These are phyloP conservation scores for Sugiyamaella mastotermitis DNA, from an alignment of 805 yeast genomes.

Conservation along the genomic window DNA sequence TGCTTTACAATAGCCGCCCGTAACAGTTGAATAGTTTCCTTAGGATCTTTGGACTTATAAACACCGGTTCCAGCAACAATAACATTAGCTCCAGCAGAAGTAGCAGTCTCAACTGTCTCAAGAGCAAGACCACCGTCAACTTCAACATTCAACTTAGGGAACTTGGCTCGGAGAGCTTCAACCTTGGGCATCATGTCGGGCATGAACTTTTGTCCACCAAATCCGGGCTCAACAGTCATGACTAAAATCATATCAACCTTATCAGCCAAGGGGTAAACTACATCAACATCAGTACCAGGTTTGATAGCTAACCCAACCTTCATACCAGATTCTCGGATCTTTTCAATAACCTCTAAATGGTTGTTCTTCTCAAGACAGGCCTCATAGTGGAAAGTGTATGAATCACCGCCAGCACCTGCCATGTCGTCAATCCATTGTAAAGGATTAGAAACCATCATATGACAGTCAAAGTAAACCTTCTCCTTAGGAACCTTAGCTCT, in stretches of 20 bases:
- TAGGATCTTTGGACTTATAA: slow-evolving; percentile 77
- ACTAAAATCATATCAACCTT: slow-evolving; percentile 89
- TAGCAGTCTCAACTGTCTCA: slow-evolving; percentile 79
- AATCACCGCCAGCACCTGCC: slow-evolving; percentile 92
- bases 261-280: slow-evolving; percentile 65
- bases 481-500: slow-evolving; percentile 71
- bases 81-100: slow-evolving; percentile 96
- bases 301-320: slow-evolving; percentile 91
- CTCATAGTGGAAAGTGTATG: slow-evolving; percentile 93
- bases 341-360: slow-evolving; percentile 65
- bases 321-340: slow-evolving; percentile 77
- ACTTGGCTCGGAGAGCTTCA: slow-evolving; percentile 60
- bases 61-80: slow-evolving; percentile 97
- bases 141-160: slow-evolving; percentile 79
- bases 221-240: slow-evolving; percentile 99
- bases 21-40: slow-evolving; percentile 53
- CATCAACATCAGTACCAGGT: slow-evolving; percentile 88
- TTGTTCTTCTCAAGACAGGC: slow-evolving; percentile 56
- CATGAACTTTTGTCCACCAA: slow-evolving; percentile 98
- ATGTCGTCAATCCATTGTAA: slow-evolving; percentile 91
- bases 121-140: slow-evolving; percentile 96
- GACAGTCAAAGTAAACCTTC: slow-evolving; percentile 78
- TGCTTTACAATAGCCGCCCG: slow-evolving; percentile 13
- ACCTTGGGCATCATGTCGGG: slow-evolving; percentile 95
- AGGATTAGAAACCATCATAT: slow-evolving; percentile 94